Evolutionary conservation across 345 rosid species (phyloP), one percentile per base, ranked within the genome.

Genomic region (Lumnitzera racemosa): DNA sequence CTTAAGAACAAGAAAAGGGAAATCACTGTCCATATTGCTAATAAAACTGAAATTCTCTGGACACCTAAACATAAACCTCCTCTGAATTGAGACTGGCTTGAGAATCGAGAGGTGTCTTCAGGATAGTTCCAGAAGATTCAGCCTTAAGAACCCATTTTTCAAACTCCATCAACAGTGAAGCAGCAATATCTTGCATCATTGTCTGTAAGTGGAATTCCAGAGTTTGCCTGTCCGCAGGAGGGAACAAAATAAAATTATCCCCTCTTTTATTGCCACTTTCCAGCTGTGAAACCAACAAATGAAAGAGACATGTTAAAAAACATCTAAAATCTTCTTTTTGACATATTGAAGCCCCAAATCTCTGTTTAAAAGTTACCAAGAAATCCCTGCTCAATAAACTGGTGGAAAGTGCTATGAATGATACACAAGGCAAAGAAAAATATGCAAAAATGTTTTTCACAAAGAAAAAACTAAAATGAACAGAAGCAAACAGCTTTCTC

Each of bases 21-120:
- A 29, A 53, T 24, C 60, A 59, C 7, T 36, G 43, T 36, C 43
- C 5, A 36, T 3, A 60, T n/a, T 11, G n/a, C 46, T 17, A 53
- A 24, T 9, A 29, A 48, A 58, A 77, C 69, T 62, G 64, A 82
- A 91, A 70, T 71, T 69, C 76, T 78, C 73, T 81, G 80, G 87
- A 94, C 95, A 88, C 97, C 97, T 88, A 88, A 76, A 88, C 72
- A 81, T 79, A 68, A 83, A 90, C 96, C 97, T 94, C 97, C 96
- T 90, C 99, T 73, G 99, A 86, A 76, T 81, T 83, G 75, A 95
- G 89, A 86, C 85, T 95, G 47, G 97, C 86, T 88, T 95, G 99
- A 67, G 96, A 90, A 86, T 95, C 99, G 57, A 95, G 80, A 51
- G 91, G 99, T 20, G 97, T 90, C 84, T 95, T 95, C 75, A 95